Evolutionary conservation across 1,284 basidiomycete species (phyloP), one percentile per base, ranked within the genome.

Genomic region (Fomes fomentarius): DNA sequence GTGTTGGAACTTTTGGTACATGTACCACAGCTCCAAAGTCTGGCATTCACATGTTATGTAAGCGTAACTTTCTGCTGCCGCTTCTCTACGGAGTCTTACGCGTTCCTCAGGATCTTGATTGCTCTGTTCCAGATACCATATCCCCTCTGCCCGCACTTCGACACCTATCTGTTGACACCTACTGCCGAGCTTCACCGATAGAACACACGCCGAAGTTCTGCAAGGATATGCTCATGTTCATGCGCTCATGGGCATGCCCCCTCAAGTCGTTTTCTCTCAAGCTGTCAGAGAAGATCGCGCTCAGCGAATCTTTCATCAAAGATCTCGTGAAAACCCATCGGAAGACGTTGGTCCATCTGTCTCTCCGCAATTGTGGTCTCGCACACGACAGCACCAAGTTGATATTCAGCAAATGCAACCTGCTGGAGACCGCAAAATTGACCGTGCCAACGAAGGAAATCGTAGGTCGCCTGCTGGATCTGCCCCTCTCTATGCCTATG

Each of bases 1-100:
- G 68, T 86, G 9, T 71, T 90, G 33, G 71, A 69, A 12, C 71
- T 80, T 10, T 66, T 79, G 8, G 55, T 65, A 0, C 70, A 81
- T 45, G 81, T 78, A 0, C 85, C 85, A 0, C 63, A 71, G 9
- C 72, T 90, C 9, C 79, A 81, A 58, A 83, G 76, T 55, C 71
- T 90, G 0, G 82, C 85, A 1, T 73, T 89, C 17, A 82, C 82
- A 6, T 74, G 76, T 47, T 78, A 77, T 58, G 87, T 84, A 58
- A 59, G 79, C 33, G 33, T 37, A 51, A 45, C 37, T 46, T 44
- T 21, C 19, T 19, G 41, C 38, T 46, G 3, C 9, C 5, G 21
- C 19, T 3, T 8, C 9, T 21, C 10, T 24, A 5, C 22, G 34
- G 3, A 24, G 30, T 21, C 26, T 21, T 21, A 17, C 12, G 3